Percentiles rank a stretch among this genome's conserved stretches.
These are phyloP conservation scores for Phycomyces blakesleeanus DNA, from an alignment of 192 early-diverging fungal genomes.

Conservation along the genomic window DNA sequence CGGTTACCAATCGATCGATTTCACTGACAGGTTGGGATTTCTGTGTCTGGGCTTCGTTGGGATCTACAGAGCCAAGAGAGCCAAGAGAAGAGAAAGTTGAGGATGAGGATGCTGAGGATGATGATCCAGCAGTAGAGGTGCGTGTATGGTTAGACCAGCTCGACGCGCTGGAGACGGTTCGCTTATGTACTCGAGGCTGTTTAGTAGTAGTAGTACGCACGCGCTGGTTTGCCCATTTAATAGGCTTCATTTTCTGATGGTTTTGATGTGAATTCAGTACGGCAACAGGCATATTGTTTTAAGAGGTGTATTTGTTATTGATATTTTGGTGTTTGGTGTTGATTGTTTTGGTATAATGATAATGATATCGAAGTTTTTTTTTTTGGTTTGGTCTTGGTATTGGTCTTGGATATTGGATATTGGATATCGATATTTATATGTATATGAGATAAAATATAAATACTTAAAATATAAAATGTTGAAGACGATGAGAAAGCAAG, in stretches of 20 bases:
- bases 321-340: background rate
- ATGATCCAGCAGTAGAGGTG: slow-evolving; percentile 1
- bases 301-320: background rate
- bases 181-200: slow-evolving; percentile 4
- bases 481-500: too few species aligned
- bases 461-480: too few species aligned
- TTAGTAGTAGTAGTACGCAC: background rate
- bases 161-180: background rate
- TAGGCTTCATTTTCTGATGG: background rate
- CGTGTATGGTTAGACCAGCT: background rate
- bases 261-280: background rate
- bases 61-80: background rate
- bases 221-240: slow-evolving; percentile 12
- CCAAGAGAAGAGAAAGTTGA: background rate
- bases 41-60: background rate
- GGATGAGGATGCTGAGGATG: too few species aligned
- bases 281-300: background rate
- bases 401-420: too few species aligned
- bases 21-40: slow-evolving; percentile 11
- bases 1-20: slow-evolving; percentile 22
- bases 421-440: too few species aligned
- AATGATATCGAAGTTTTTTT: too few species aligned
- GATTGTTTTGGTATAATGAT: too few species aligned
- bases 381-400: too few species aligned
- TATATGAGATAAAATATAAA: too few species aligned